Percentiles rank a stretch among this genome's conserved stretches.
Conservation (phyloP, 169 alveolate species). For the Plasmodium malariae region DNA sequence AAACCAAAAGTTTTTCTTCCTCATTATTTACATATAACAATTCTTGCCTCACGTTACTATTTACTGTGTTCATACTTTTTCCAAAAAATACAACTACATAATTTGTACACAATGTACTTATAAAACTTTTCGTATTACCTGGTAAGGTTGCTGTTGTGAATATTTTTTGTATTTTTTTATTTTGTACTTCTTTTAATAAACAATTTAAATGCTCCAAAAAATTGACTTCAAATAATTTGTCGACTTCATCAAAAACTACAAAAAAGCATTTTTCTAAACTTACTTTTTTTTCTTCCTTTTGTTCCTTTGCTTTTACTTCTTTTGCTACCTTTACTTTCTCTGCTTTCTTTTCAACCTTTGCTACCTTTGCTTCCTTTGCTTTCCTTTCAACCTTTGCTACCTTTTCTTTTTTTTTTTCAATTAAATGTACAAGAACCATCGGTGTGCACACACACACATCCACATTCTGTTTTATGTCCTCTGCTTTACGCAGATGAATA, state of each 20-base stretch:
- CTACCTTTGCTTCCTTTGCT: not conserved
- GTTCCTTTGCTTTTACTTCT: no score
- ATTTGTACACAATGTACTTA: slow-evolving; percentile 47
- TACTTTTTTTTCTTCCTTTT: slow-evolving; percentile 18
- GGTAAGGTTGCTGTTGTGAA: slow-evolving; percentile 77
- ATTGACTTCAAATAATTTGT: slow-evolving; percentile 58
- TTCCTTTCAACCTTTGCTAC: not conserved
- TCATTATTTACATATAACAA: slow-evolving; percentile 66
- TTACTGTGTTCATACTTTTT: slow-evolving; percentile 39
- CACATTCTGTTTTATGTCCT: slow-evolving; percentile 19
- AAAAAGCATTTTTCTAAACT: slow-evolving; percentile 51
- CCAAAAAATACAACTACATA: slow-evolving; percentile 62
- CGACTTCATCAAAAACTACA: slow-evolving; percentile 74
- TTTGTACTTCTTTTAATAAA: slow-evolving; percentile 31
- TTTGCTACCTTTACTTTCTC: slow-evolving; percentile 37
- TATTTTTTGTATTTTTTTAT: slow-evolving; percentile 51
- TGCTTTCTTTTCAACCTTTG: not conserved
- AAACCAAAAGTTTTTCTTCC: slow-evolving; percentile 58
- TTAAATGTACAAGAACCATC: slow-evolving; percentile 6
- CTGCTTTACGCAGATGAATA: slow-evolving; percentile 16
- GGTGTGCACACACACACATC: slow-evolving; percentile 73
- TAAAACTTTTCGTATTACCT: slow-evolving; percentile 30
- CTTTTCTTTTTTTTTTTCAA: slow-evolving; percentile 14
- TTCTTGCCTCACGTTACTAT: slow-evolving; percentile 71
- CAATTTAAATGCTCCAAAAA: slow-evolving; percentile 36